Evolutionary conservation across 495 filamentous ascomycete genomes (phyloP).

Genomic region (Annulohypoxylon nitens): DNA sequence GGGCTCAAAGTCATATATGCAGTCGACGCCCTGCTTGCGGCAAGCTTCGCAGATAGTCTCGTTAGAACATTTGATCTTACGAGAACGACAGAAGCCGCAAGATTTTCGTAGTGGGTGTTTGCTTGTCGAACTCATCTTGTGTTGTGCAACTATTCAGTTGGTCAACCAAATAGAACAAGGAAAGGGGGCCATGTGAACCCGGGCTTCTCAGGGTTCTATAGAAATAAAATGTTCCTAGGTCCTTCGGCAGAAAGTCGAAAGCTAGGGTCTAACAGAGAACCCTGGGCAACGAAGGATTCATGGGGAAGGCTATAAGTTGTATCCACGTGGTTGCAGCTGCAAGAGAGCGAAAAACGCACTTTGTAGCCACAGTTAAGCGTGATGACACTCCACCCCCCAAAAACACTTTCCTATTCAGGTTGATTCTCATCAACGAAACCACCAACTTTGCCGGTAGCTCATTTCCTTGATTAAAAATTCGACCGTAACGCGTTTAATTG

Average conservation of each 20-base stretch:
- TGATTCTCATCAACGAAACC: not conserved
- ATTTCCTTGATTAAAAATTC: conserved; percentile 3
- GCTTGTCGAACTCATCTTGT: conserved; percentile 18
- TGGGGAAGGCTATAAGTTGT: conserved; percentile 14
- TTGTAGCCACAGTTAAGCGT: conserved; percentile 8
- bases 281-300: conserved; percentile 10
- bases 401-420: conserved; percentile 8
- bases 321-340: conserved; percentile 19
- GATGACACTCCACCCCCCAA: conserved; percentile 4
- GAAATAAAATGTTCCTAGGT: conserved; percentile 1
- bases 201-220: conserved; percentile 18
- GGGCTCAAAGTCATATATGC: conserved; percentile 22
- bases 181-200: not conserved
- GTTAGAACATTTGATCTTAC: conserved; percentile 22
- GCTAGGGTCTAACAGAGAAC: conserved; percentile 5
- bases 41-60: conserved; percentile 23
- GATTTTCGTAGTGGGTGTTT: conserved; percentile 19
- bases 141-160: conserved; percentile 1
- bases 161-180: not conserved
- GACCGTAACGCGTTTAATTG: not conserved
- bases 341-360: conserved; percentile 15
- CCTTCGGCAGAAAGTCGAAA: conserved; percentile 11
- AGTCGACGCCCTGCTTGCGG: conserved; percentile 22
- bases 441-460: conserved; percentile 1
- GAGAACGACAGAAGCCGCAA: conserved; percentile 22